Evolutionary conservation across 1,284 basidiomycete genomes (phyloP).

Genomic region (Ganoderma sp.): DNA sequence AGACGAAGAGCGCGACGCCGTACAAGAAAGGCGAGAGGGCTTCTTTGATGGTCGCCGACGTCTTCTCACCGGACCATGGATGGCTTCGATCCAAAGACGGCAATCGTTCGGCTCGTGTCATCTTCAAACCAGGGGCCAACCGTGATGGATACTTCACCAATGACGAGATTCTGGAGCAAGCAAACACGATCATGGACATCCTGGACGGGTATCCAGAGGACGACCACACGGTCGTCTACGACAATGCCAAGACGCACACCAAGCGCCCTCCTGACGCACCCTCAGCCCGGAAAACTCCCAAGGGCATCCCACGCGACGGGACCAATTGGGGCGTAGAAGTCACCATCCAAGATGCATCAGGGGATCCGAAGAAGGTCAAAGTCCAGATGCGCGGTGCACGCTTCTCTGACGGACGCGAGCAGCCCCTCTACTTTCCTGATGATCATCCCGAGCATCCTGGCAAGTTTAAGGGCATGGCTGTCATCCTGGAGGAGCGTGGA

Average conservation of each 20-base stretch:
- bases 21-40: conserved; percentile 29
- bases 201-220: conserved; percentile 32
- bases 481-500: conserved; percentile 35
- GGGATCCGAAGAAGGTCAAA: conserved; percentile 32
- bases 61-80: conserved; percentile 49
- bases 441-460: conserved; percentile 34
- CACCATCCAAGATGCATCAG: not conserved
- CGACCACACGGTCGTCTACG: conserved; percentile 42
- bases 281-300: conserved; percentile 38
- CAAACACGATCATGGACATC: conserved; percentile 40
- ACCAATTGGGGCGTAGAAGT: conserved; percentile 15
- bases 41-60: conserved; percentile 49
- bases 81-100: conserved; percentile 42
- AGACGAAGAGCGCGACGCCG: conserved; percentile 20
- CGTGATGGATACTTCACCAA: conserved; percentile 44
- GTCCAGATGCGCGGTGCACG: conserved; percentile 39
- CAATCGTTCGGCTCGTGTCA: conserved; percentile 27
- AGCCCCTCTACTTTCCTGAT: conserved; percentile 43
- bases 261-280: conserved; percentile 41
- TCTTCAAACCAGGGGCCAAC: conserved; percentile 39
- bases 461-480: conserved; percentile 45
- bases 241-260: conserved; percentile 44
- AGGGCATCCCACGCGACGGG: not conserved
- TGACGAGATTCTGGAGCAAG: conserved; percentile 41
- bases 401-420: conserved; percentile 35